Conservation (phyloP, 2,329 filamentous ascomycete species). For the Colletotrichum higginsianum region DNA sequence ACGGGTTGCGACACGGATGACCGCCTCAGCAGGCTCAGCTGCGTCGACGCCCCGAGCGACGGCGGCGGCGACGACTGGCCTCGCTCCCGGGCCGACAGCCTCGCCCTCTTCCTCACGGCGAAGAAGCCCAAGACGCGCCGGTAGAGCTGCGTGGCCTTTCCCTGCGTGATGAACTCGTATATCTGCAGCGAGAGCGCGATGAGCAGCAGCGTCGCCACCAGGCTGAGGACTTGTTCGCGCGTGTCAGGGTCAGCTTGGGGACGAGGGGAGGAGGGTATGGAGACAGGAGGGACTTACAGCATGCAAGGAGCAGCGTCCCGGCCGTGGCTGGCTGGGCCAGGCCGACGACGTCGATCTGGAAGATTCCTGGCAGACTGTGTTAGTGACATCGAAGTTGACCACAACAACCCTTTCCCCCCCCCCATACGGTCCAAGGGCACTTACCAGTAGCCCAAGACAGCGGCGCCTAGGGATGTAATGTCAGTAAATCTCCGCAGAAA, state of each 20-base stretch:
- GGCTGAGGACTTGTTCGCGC: constrained; percentile 32
- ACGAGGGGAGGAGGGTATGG: not conserved
- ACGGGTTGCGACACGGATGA: constrained; percentile 31
- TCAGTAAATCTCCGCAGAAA: not conserved
- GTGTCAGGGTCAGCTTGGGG: not conserved
- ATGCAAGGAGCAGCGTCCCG: constrained; percentile 29
- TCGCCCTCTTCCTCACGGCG: not conserved
- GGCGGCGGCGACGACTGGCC: constrained; percentile 19
- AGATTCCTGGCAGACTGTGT: constrained; percentile 19
- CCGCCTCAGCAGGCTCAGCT: constrained; percentile 21
- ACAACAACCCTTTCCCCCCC: too few species aligned
- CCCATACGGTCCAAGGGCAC: not conserved
- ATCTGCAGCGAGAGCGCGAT: constrained; percentile 39
- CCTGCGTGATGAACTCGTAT: constrained; percentile 37
- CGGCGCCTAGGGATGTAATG: constrained; percentile 6
- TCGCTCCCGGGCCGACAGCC: not conserved
- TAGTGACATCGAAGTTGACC: not conserved
- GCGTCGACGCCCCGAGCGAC: constrained; percentile 30
- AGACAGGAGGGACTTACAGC: constrained; percentile 15
- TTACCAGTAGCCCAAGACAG: constrained; percentile 37
- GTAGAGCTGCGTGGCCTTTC: constrained; percentile 9
- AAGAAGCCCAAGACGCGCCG: not conserved
- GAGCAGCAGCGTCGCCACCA: constrained; percentile 35
- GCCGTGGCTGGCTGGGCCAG: constrained; percentile 16
- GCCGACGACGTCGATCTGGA: constrained; percentile 36